phyloP scores from a whole-genome alignment of 1,284 basidiomycete species.

The Leccinum huronense region DNA sequence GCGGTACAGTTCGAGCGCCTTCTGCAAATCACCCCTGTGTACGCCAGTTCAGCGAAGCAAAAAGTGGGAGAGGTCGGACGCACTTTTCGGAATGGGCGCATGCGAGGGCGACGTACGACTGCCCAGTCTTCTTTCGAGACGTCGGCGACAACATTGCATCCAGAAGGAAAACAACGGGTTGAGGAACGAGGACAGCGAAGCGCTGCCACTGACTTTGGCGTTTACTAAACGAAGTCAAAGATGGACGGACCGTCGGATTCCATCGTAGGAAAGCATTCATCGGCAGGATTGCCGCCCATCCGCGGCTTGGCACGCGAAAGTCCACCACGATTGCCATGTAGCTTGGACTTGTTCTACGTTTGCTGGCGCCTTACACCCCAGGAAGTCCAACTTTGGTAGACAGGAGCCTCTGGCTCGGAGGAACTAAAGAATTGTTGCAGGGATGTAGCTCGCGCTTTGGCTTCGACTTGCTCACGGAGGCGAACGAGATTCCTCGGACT shows the following conservation, averaged over 20 bases:
- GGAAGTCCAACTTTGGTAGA: slow-evolving; percentile 30
- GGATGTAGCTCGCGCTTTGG: neutral
- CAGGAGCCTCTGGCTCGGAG: slow-evolving; percentile 6
- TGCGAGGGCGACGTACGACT: slow-evolving; percentile 72
- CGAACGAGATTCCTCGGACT: slow-evolving; percentile 8
- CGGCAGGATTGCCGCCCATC: neutral
- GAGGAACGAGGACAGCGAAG: no score
- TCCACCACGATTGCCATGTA: neutral
- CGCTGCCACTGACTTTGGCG: no score
- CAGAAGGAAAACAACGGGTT: no score
- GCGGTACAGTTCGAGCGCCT: slow-evolving; percentile 71
- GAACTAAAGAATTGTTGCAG: neutral
- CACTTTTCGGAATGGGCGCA: slow-evolving; percentile 75
- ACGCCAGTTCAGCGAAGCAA: neutral
- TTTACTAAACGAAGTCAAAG: no score
- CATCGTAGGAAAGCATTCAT: neutral
- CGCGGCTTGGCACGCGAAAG: slow-evolving; percentile 4
- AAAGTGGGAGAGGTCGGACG: neutral
- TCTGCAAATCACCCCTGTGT: slow-evolving; percentile 64
- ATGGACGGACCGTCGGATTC: neutral
- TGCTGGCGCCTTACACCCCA: slow-evolving; percentile 23
- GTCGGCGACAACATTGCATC: slow-evolving; percentile 53
- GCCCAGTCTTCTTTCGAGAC: slow-evolving; percentile 71
- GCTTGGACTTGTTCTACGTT: neutral
- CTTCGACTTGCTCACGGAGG: slow-evolving; percentile 2